Evolutionary conservation across 495 filamentous ascomycete species (phyloP), one percentile per base, ranked within the genome.

Genomic region (Neurospora sublineolata): DNA sequence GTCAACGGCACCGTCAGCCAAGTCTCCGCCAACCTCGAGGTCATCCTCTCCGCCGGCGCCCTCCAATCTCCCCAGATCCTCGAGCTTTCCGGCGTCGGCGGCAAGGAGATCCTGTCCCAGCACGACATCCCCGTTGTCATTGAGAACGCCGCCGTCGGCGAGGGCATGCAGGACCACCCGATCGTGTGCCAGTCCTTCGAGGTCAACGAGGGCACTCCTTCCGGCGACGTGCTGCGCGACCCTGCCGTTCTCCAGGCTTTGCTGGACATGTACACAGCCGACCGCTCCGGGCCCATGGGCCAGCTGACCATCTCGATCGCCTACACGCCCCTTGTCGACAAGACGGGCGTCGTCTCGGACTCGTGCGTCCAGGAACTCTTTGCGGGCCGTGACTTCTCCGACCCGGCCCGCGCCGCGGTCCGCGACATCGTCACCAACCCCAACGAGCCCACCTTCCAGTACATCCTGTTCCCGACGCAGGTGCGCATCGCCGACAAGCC

Each of bases 11-110:
- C 76, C 30, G 70, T 69, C n/a, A 70, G 42, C 11, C 37, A 68
- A 2, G 67, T 77, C 39, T 67, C 72, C 37, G 85, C 84, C 14
- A 76, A 70, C 9, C 74, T 72, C 33, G 87, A 90, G 68, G 85
- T 90, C 38, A 85, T 90, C 70, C 73, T 90, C n/a, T 81, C 85
- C 3, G 87, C 87, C 1, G 88, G 88, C n/a, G 80, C 86, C 12
- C 72, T 90, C 3, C 84, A 87, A 40, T 84, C 86, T 1, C 88
- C 88, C 4, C 87, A 89, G 73, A 78, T 90, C n/a, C 79, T 89
- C 4, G 83, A 94, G 71, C 86, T 91, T 23, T 94, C 91, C 44
- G 93, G 93, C 36, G 85, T 97, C 44, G 93, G 93, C n/a, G 88
- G 88, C 27, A 79, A 80, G 30, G 73, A 86, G 71, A 88, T 94